phyloP scores from a whole-genome alignment of 345 rosid genomes.

The Acer campestre region DNA sequence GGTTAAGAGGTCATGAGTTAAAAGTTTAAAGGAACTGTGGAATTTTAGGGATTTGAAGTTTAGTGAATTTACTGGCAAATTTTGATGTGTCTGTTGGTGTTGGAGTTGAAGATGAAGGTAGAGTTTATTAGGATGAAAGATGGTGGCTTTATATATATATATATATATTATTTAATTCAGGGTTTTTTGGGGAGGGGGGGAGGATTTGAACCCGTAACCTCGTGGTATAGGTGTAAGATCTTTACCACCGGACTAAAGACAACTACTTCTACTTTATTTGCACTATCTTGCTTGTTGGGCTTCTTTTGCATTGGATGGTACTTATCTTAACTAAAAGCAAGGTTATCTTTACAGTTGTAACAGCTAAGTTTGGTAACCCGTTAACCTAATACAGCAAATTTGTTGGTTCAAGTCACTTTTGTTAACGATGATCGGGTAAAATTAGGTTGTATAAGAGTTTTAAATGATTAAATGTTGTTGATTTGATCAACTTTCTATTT shows the following conservation, averaged over 20 bases:
- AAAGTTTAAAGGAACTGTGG: not conserved
- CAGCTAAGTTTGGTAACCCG: not conserved
- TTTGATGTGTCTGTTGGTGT: not conserved
- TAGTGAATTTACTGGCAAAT: too few relatives aligned
- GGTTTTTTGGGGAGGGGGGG: too few relatives aligned
- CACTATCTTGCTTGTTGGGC: not conserved
- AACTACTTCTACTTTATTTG: not conserved
- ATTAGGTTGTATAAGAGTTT: not conserved
- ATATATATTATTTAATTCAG: too few relatives aligned
- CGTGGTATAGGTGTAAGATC: too few relatives aligned
- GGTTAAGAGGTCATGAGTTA: not conserved
- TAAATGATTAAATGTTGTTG: not conserved
- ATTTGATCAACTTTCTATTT: not conserved
- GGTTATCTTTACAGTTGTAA: not conserved
- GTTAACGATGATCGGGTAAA: not conserved
- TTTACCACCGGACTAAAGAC: too few relatives aligned
- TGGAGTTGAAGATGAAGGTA: not conserved
- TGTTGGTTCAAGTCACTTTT: not conserved
- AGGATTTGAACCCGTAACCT: too few relatives aligned
- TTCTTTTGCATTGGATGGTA: not conserved
- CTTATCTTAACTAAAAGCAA: not conserved
- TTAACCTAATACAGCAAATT: not conserved
- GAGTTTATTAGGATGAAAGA: not conserved
- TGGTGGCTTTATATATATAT: too few relatives aligned
- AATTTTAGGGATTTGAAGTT: not conserved